phyloP scores from a whole-genome alignment of 768 basidiomycete genomes.

The Rhizopogon rudus region DNA sequence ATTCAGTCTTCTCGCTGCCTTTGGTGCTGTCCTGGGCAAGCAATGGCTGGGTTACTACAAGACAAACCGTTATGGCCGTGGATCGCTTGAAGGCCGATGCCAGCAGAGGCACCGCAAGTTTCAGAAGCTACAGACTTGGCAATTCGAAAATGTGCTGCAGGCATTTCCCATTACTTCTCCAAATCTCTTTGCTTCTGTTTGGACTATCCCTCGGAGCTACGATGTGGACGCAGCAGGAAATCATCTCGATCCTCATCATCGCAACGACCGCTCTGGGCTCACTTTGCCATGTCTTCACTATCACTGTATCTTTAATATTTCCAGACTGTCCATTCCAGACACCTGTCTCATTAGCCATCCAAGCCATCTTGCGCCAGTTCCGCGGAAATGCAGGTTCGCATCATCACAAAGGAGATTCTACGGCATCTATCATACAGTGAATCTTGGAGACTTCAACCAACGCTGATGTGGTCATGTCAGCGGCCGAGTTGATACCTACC shows the following conservation, averaged over 20 bases:
- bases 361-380: too few species aligned
- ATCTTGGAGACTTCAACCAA: slow-evolving; percentile 11
- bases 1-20: slow-evolving; percentile 5
- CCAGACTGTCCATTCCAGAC: slow-evolving; percentile 6
- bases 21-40: slow-evolving; percentile 11
- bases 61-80: neutral
- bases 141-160: too few species aligned
- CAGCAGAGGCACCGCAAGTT: too few species aligned
- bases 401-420: too few species aligned
- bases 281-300: neutral
- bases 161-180: neutral
- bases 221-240: neutral
- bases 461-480: slow-evolving; percentile 1
- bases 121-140: too few species aligned
- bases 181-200: neutral
- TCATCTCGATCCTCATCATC: slow-evolving; percentile 6
- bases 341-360: neutral
- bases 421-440: neutral
- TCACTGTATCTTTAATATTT: neutral
- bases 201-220: neutral
- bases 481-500: neutral
- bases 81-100: neutral
- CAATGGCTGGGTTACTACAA: slow-evolving; percentile 8
- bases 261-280: neutral
- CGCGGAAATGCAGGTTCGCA: neutral